These are phyloP conservation scores for Ulmus americana DNA, from an alignment of 331 rosid genomes.

Conservation along the genomic window DNA sequence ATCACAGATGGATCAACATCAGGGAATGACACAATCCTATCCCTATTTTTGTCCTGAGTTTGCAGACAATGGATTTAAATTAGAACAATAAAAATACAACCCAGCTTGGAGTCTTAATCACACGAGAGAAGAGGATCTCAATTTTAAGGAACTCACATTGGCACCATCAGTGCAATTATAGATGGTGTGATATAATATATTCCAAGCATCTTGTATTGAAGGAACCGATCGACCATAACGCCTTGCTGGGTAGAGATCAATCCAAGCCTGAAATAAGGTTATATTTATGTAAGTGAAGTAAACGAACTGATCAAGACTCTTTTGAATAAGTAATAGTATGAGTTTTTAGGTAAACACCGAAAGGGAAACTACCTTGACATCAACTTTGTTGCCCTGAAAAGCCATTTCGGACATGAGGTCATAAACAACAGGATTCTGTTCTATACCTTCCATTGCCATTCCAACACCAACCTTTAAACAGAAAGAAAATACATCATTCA, in stretches of 20 bases:
- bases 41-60: slow-evolving; percentile 84
- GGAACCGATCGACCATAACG: slow-evolving; percentile 62
- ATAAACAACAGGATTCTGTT: slow-evolving; percentile 71
- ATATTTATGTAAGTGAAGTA: slow-evolving; percentile 2
- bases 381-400: slow-evolving; percentile 46
- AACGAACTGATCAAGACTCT: too few species aligned
- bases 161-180: slow-evolving; percentile 82
- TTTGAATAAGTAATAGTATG: slow-evolving; percentile 2
- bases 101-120: too few species aligned
- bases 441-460: slow-evolving; percentile 89
- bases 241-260: slow-evolving; percentile 55
- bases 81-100: slow-evolving; percentile 3
- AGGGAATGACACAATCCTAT: slow-evolving; percentile 78
- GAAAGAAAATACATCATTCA: slow-evolving; percentile 10
- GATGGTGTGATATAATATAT: slow-evolving; percentile 52
- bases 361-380: slow-evolving; percentile 45
- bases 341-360: slow-evolving; percentile 5
- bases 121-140: not conserved
- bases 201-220: slow-evolving; percentile 58
- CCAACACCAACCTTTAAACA: slow-evolving; percentile 70
- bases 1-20: slow-evolving; percentile 68
- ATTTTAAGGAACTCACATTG: slow-evolving; percentile 38
- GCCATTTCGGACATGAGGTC: slow-evolving; percentile 84
- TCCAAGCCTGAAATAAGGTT: slow-evolving; percentile 50
- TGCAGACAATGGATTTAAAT: slow-evolving; percentile 22